Evolutionary conservation across 2,329 filamentous ascomycete species (phyloP).

Genomic region (Aspergillus sp.): DNA sequence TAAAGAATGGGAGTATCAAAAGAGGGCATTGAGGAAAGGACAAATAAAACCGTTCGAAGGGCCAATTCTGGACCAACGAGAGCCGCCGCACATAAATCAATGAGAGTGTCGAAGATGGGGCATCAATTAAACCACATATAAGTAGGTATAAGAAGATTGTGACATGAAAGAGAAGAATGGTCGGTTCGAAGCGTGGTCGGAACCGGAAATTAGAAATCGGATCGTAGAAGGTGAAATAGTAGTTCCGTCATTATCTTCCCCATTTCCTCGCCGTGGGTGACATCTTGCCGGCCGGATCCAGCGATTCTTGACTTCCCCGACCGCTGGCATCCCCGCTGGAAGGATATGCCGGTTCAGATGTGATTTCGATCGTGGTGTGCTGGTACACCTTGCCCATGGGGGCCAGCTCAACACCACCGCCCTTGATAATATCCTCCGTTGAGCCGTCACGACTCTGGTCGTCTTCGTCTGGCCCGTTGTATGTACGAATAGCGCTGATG

Average conservation of each 20-base stretch:
- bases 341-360: constrained; percentile 35
- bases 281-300: constrained; percentile 4
- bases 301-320: constrained; percentile 30
- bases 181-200: not conserved
- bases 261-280: constrained; percentile 20
- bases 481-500: constrained; percentile 21
- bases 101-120: not conserved
- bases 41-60: not conserved
- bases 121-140: constrained; percentile 8
- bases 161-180: not conserved
- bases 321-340: constrained; percentile 20
- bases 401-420: constrained; percentile 28
- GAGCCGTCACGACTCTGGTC: constrained; percentile 42
- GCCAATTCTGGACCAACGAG: not conserved
- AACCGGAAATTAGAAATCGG: not conserved
- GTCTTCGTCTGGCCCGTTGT: constrained; percentile 17
- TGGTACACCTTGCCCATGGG: constrained; percentile 44
- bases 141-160: not conserved
- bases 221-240: not conserved
- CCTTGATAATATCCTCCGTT: constrained; percentile 45
- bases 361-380: constrained; percentile 46
- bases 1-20: not conserved
- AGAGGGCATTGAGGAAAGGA: not conserved
- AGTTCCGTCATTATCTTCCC: constrained; percentile 20
- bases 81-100: not conserved